Evolutionary conservation across 495 filamentous ascomycete genomes (phyloP).

Genomic region (Penicillium crystallinum): DNA sequence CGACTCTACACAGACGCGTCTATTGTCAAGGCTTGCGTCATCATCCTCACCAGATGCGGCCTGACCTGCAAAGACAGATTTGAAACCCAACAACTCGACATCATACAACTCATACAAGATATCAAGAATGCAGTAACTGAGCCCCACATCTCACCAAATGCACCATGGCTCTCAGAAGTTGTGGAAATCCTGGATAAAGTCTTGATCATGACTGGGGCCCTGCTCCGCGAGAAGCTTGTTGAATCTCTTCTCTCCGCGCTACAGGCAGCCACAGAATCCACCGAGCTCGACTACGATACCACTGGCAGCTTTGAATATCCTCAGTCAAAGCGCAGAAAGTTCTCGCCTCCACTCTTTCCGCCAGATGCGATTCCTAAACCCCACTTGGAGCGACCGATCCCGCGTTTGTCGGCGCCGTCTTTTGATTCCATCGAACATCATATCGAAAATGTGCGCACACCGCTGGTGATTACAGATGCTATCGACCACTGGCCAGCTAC

Average conservation of each 20-base stretch:
- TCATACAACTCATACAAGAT: slow-evolving; percentile 11
- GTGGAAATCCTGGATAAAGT: slow-evolving; percentile 70
- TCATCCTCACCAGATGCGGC: slow-evolving; percentile 26
- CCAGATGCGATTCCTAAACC: slow-evolving; percentile 30
- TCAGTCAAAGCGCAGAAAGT: slow-evolving; percentile 29
- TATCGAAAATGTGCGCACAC: slow-evolving; percentile 48
- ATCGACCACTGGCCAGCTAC: slow-evolving; percentile 74
- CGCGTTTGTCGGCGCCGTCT: slow-evolving; percentile 35
- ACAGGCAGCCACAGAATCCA: slow-evolving; percentile 20
- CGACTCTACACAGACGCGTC: slow-evolving; percentile 74
- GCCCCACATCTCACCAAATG: slow-evolving; percentile 8
- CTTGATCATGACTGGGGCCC: slow-evolving; percentile 74
- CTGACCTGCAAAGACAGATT: slow-evolving; percentile 2
- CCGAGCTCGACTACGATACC: background rate
- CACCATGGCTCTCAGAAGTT: slow-evolving; percentile 37
- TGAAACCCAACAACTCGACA: slow-evolving; percentile 4
- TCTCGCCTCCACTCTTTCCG: slow-evolving; percentile 38
- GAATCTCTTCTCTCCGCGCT: slow-evolving; percentile 36
- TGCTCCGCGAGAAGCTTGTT: slow-evolving; percentile 57
- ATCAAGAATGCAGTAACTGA: slow-evolving; percentile 2
- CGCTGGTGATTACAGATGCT: slow-evolving; percentile 64
- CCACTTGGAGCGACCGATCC: slow-evolving; percentile 32
- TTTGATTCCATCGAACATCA: slow-evolving; percentile 63
- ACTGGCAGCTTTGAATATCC: background rate
- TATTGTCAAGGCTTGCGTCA: slow-evolving; percentile 54